A percentile compares a stretch with the other conserved stretches of the same genome.
These are phyloP conservation scores for Penicillium tannophilum DNA, from an alignment of 495 filamentous ascomycete genomes.

Conservation along the genomic window DNA sequence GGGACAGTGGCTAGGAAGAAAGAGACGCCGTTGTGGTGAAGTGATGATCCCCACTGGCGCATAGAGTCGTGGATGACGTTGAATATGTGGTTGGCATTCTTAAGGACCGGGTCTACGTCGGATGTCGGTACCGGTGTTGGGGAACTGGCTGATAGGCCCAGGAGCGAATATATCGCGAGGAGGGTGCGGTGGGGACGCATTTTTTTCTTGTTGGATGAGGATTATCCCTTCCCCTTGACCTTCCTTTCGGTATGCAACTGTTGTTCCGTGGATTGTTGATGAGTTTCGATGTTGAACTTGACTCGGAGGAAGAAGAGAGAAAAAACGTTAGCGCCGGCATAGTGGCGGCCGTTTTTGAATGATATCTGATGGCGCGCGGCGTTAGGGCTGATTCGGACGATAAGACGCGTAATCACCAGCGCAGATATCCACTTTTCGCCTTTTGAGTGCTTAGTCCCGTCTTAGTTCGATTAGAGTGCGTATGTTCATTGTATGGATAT, in stretches of 20 bases:
- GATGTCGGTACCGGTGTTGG: background rate
- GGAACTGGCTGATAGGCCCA: slow-evolving; percentile 13
- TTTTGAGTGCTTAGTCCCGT: background rate
- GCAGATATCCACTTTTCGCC: slow-evolving; percentile 13
- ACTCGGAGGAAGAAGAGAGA: background rate
- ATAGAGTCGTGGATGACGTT: slow-evolving; percentile 67
- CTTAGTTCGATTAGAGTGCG: background rate
- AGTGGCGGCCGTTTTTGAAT: background rate
- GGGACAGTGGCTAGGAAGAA: slow-evolving; percentile 62
- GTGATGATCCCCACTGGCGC: slow-evolving; percentile 69
- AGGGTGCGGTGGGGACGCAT: slow-evolving; percentile 18
- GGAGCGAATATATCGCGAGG: slow-evolving; percentile 13
- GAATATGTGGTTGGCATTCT: slow-evolving; percentile 64
- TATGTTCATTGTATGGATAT: background rate
- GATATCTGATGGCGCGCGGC: slow-evolving; percentile 11
- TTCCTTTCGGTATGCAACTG: too few relatives aligned
- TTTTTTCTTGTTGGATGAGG: background rate
- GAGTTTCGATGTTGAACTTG: background rate
- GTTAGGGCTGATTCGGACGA: slow-evolving; percentile 6
- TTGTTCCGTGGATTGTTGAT: background rate
- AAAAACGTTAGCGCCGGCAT: background rate
- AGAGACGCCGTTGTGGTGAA: slow-evolving; percentile 71
- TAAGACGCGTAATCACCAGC: slow-evolving; percentile 20
- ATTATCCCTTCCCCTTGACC: background rate
- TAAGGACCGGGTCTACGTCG: slow-evolving; percentile 5